phyloP scores from a whole-genome alignment of 441 rosid species.

The Rhodomyrtus psidioides region DNA sequence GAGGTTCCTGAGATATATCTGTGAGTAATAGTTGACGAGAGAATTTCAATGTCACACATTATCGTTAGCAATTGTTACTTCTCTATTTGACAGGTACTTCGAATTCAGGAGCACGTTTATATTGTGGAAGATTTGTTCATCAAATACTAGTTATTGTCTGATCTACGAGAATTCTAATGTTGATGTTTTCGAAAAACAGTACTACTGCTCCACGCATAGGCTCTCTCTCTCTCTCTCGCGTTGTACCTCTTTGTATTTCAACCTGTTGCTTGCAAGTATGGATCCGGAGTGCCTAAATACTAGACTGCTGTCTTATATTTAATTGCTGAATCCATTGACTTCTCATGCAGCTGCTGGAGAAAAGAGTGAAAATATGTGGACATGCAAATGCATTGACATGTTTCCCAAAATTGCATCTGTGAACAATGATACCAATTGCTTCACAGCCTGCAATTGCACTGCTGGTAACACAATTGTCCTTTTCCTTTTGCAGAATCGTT shows the following conservation, averaged over 20 bases:
- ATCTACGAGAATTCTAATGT: neutral
- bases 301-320: neutral
- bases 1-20: neutral
- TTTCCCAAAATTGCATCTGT: slow-evolving; percentile 50
- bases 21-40: neutral
- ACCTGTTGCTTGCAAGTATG: neutral
- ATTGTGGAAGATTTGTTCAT: neutral
- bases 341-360: slow-evolving; percentile 9
- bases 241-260: neutral
- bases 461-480: slow-evolving; percentile 39
- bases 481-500: neutral
- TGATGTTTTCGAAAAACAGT: neutral
- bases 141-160: neutral
- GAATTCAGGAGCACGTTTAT: neutral
- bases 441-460: slow-evolving; percentile 81
- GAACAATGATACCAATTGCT: slow-evolving; percentile 46
- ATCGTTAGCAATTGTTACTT: neutral
- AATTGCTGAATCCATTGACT: neutral
- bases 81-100: neutral
- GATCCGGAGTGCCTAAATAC: neutral
- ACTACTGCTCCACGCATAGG: neutral
- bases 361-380: slow-evolving; percentile 46
- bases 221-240: neutral
- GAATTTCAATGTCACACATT: neutral
- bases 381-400: slow-evolving; percentile 54